Conservation (phyloP, 2,329 filamentous ascomycete genomes). For the Eutypella sp. region DNA sequence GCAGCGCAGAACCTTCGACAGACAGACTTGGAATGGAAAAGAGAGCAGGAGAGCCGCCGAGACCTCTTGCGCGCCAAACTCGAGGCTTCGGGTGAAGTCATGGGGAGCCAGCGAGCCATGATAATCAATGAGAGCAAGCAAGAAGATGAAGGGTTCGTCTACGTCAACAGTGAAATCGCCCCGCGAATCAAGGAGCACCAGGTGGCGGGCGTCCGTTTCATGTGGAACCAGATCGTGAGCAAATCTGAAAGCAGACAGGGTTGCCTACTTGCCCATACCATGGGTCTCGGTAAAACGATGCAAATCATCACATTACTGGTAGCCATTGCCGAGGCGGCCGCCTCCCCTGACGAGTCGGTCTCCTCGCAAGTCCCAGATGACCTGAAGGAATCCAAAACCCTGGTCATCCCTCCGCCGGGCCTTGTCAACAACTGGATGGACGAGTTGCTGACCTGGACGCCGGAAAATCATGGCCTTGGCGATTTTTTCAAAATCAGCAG, state of each 20-base stretch:
- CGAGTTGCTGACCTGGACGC: conserved; percentile 68
- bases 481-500: conserved; percentile 51
- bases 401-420: conserved; percentile 71
- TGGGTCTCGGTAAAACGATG: conserved; percentile 92
- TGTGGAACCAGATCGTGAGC: conserved; percentile 79
- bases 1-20: conserved; percentile 50
- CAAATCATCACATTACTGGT: conserved; percentile 81
- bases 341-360: conserved; percentile 53
- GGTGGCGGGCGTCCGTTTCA: conserved; percentile 73
- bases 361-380: conserved; percentile 62
- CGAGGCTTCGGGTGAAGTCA: conserved; percentile 34
- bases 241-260: conserved; percentile 58
- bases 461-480: conserved; percentile 48
- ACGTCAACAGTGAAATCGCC: conserved; percentile 60
- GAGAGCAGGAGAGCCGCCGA: conserved; percentile 50
- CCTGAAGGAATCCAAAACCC: conserved; percentile 56
- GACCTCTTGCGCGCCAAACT: conserved; percentile 35
- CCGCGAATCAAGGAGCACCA: conserved; percentile 72
- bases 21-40: conserved; percentile 46
- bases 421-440: conserved; percentile 80
- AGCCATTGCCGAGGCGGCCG: conserved; percentile 62
- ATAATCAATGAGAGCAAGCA: conserved; percentile 65
- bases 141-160: conserved; percentile 56
- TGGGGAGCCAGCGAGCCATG: conserved; percentile 40
- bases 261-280: conserved; percentile 80